phyloP scores from a whole-genome alignment of 768 basidiomycete genomes.

The Pholiota microspora region DNA sequence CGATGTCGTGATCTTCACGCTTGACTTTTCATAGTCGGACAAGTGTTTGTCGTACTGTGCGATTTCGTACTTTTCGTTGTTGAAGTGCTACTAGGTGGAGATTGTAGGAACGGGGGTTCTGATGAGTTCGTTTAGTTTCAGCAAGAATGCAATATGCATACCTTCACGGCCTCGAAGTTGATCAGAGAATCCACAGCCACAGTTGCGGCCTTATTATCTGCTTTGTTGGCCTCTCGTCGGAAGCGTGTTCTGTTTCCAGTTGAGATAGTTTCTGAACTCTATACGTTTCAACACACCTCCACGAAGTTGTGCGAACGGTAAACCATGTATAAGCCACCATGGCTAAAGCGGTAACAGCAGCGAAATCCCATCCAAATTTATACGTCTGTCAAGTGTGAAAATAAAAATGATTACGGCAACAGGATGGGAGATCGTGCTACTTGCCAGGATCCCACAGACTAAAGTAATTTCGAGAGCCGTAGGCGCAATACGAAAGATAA shows the following conservation, averaged over 20 bases:
- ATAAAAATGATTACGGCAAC: background rate
- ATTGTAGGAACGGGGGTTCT: background rate
- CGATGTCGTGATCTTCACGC: slow-evolving; percentile 93
- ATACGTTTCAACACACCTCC: slow-evolving; percentile 59
- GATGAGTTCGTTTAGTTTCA: background rate
- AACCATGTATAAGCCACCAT: slow-evolving; percentile 96
- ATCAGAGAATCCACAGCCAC: slow-evolving; percentile 94
- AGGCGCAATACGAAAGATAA: slow-evolving; percentile 92
- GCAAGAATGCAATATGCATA: slow-evolving; percentile 26
- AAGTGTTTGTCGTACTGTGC: slow-evolving; percentile 91
- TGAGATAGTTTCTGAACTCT: background rate
- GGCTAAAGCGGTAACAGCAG: slow-evolving; percentile 81
- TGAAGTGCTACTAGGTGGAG: slow-evolving; percentile 72
- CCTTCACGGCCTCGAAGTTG: slow-evolving; percentile 99
- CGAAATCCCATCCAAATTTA: slow-evolving; percentile 98
- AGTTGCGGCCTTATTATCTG: slow-evolving; percentile 95
- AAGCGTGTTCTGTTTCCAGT: slow-evolving; percentile 70
- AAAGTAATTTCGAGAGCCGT: slow-evolving; percentile 95
- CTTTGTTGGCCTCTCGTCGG: slow-evolving; percentile 91
- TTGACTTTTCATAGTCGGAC: slow-evolving; percentile 83
- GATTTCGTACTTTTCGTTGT: slow-evolving; percentile 92
- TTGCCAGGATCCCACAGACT: slow-evolving; percentile 94
- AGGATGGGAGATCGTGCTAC: slow-evolving; percentile 20
- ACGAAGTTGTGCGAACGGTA: slow-evolving; percentile 92
- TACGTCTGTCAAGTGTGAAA: slow-evolving; percentile 62